These are phyloP conservation scores for Diaporthe vaccinii DNA, from an alignment of 2,329 filamentous ascomycete species.

Conservation along the genomic window DNA sequence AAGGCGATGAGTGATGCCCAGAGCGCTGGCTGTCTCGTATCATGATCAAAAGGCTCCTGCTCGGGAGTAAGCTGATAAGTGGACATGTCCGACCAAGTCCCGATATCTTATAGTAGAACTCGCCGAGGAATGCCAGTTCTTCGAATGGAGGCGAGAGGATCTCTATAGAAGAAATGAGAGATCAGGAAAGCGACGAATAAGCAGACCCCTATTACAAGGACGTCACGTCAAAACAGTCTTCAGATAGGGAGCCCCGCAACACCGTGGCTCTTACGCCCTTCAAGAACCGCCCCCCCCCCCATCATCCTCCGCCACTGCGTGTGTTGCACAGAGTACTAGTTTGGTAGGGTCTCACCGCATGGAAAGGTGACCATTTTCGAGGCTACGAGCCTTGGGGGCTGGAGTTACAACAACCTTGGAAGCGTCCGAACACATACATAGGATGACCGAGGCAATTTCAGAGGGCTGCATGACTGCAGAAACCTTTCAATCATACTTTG, in stretches of 20 bases:
- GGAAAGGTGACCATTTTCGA: background rate
- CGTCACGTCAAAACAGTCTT: background rate
- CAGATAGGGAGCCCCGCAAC: background rate
- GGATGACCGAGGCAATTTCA: background rate
- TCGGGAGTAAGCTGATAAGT: background rate
- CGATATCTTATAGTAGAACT: background rate
- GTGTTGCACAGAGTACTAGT: background rate
- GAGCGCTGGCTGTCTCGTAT: slow-evolving; percentile 12
- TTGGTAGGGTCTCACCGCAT: slow-evolving; percentile 14
- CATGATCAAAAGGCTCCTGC: background rate
- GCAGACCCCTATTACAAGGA: background rate
- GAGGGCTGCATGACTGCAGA: background rate
- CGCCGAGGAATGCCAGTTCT: background rate
- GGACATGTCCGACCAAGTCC: background rate
- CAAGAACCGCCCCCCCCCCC: background rate
- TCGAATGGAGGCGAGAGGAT: background rate
- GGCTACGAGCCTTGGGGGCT: background rate
- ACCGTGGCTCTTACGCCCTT: background rate
- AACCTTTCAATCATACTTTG: background rate
- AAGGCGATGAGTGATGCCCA: slow-evolving; percentile 6
- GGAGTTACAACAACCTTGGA: background rate
- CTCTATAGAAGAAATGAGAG: background rate
- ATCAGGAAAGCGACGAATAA: background rate
- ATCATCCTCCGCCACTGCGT: background rate
- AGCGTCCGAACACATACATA: background rate